These are phyloP conservation scores for Xylariaceae sp. DNA, from an alignment of 2,329 filamentous ascomycete species.

Conservation along the genomic window DNA sequence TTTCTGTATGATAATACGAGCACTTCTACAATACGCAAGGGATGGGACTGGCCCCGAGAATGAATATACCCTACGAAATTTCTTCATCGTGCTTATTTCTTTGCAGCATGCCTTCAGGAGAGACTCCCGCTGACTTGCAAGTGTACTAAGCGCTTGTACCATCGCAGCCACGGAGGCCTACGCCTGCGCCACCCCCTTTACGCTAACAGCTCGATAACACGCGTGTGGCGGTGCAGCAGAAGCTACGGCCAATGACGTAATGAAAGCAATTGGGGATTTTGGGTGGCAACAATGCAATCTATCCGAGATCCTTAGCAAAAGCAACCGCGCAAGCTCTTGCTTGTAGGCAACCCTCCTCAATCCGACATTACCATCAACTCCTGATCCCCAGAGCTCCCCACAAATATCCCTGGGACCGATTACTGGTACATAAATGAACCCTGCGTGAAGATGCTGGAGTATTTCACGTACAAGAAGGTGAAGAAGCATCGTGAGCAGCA, in stretches of 20 bases:
- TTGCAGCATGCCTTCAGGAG: background rate
- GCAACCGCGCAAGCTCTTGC: background rate
- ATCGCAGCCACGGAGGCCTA: background rate
- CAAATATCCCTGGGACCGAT: background rate
- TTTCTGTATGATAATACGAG: background rate
- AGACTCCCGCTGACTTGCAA: background rate
- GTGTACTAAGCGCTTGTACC: too few relatives aligned
- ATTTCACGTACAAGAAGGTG: slow-evolving; percentile 58
- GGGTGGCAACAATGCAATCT: background rate
- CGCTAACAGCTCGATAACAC: background rate
- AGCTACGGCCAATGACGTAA: background rate
- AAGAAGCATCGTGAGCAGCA: slow-evolving; percentile 57
- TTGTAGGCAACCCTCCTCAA: background rate
- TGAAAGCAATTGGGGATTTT: background rate
- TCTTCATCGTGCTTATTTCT: background rate
- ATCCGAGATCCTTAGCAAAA: background rate
- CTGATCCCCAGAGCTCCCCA: background rate
- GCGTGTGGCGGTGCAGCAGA: background rate
- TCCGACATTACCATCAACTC: background rate
- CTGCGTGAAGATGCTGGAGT: slow-evolving; percentile 52
- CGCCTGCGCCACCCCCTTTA: background rate
- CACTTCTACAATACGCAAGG: background rate
- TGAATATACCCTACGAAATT: background rate
- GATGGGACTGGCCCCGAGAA: background rate
- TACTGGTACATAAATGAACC: background rate